These are phyloP conservation scores for Podospora didyma DNA, from an alignment of 495 filamentous ascomycete genomes.

Conservation along the genomic window DNA sequence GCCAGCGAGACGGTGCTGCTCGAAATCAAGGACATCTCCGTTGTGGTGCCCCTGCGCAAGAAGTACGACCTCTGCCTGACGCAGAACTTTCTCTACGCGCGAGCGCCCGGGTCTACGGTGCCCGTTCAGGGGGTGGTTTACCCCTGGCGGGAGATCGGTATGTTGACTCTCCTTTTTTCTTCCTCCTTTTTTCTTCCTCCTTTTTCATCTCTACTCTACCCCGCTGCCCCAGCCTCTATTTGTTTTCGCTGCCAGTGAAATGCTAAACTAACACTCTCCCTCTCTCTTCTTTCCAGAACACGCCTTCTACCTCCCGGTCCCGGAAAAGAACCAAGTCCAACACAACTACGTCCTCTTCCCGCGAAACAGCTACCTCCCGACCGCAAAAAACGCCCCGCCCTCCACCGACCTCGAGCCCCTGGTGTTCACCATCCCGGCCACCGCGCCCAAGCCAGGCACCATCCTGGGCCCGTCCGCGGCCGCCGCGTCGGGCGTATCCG, in stretches of 20 bases:
- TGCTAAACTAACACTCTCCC: too few species aligned
- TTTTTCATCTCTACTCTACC: too few species aligned
- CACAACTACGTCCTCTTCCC: conserved; percentile 89
- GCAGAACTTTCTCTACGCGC: conserved; percentile 61
- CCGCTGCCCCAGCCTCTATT: too few species aligned
- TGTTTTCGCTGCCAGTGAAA: too few species aligned
- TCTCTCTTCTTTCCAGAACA: conserved; percentile 51
- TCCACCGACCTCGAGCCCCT: conserved; percentile 58
- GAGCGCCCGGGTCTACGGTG: conserved; percentile 57
- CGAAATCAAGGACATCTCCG: conserved; percentile 68
- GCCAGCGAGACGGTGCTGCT: conserved; percentile 47
- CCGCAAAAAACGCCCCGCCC: conserved; percentile 28
- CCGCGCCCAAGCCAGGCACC: conserved; percentile 61
- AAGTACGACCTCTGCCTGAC: conserved; percentile 81
- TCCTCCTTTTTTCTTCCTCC: not conserved
- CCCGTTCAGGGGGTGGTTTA: conserved; percentile 66
- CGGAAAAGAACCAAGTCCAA: conserved; percentile 84
- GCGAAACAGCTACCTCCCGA: conserved; percentile 52
- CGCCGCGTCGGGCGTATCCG: conserved; percentile 51
- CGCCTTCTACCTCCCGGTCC: conserved; percentile 76
- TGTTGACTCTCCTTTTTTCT: conserved; percentile 22
- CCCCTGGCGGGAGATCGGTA: conserved; percentile 70
- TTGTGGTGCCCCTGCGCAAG: conserved; percentile 82
- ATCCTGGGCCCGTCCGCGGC: conserved; percentile 41
- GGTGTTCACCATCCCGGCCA: conserved; percentile 77